These are phyloP conservation scores for Paxillus ammoniavirescens DNA, from an alignment of 768 basidiomycete genomes.

Conservation along the genomic window DNA sequence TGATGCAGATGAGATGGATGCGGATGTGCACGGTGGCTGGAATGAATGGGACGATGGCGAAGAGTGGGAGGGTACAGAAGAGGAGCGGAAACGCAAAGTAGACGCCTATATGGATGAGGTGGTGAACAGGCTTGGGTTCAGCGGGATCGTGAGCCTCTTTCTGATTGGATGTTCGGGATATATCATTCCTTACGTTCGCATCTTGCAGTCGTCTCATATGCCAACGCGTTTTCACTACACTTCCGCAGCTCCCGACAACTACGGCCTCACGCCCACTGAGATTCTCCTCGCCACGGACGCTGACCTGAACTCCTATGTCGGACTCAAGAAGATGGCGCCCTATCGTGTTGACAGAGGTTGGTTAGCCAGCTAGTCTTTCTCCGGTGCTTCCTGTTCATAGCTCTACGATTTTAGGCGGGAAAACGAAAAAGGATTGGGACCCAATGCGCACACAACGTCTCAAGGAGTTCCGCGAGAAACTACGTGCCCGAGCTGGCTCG, in stretches of 20 bases:
- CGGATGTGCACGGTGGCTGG: slow-evolving; percentile 52
- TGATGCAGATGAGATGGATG: slow-evolving; percentile 48
- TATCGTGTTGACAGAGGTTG: slow-evolving; percentile 60
- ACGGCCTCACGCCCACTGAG: slow-evolving; percentile 76
- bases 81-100: slow-evolving; percentile 79
- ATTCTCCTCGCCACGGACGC: slow-evolving; percentile 89
- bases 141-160: slow-evolving; percentile 73
- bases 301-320: slow-evolving; percentile 90
- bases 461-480: slow-evolving; percentile 65
- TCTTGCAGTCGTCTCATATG: slow-evolving; percentile 73
- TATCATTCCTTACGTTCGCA: slow-evolving; percentile 1
- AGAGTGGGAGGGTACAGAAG: slow-evolving; percentile 88
- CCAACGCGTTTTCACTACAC: slow-evolving; percentile 93
- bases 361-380: slow-evolving; percentile 7
- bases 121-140: slow-evolving; percentile 82
- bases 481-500: slow-evolving; percentile 43
- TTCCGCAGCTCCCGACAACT: slow-evolving; percentile 59
- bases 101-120: slow-evolving; percentile 92
- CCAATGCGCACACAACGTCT: slow-evolving; percentile 60
- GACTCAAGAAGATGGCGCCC: slow-evolving; percentile 88
- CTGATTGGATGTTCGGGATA: background rate
- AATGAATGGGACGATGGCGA: slow-evolving; percentile 44
- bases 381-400: background rate
- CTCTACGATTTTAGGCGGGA: slow-evolving; percentile 13
- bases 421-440: slow-evolving; percentile 51